phyloP scores from a whole-genome alignment of 2,329 filamentous ascomycete genomes.

The Stachybotrys echinatus region DNA sequence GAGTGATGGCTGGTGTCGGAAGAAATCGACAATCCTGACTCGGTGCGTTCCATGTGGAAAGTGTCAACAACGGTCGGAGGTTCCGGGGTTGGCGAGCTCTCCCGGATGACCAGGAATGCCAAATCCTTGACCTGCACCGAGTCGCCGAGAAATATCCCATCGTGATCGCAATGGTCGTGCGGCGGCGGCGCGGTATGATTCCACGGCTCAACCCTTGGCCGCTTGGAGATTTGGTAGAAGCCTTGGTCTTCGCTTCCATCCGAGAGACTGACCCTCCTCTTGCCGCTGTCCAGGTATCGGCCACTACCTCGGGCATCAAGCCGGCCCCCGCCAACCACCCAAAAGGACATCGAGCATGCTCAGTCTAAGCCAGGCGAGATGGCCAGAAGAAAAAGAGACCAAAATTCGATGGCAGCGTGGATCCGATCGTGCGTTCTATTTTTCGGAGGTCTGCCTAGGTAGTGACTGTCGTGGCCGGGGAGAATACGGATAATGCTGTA shows the following conservation, averaged over 20 bases:
- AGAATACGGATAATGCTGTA: no score
- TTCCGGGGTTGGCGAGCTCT: slow-evolving; percentile 21
- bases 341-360: slow-evolving; percentile 36
- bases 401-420: neutral
- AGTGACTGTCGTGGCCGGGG: no score
- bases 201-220: slow-evolving; percentile 11
- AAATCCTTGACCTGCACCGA: slow-evolving; percentile 24
- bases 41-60: slow-evolving; percentile 40
- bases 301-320: slow-evolving; percentile 16
- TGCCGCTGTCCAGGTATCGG: slow-evolving; percentile 28
- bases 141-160: slow-evolving; percentile 10
- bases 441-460: no score
- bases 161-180: slow-evolving; percentile 6
- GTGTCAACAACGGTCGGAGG: slow-evolving; percentile 10
- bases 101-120: slow-evolving; percentile 33
- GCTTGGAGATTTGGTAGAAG: slow-evolving; percentile 16
- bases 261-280: slow-evolving; percentile 31
- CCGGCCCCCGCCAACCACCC: slow-evolving; percentile 28
- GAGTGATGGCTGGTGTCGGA: slow-evolving; percentile 30
- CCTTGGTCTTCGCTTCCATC: slow-evolving; percentile 19
- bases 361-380: slow-evolving; percentile 3
- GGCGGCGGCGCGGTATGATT: neutral
- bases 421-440: no score
- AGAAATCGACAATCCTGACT: slow-evolving; percentile 43
- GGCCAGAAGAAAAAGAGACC: slow-evolving; percentile 1